phyloP scores from a whole-genome alignment of 2,329 filamentous ascomycete genomes.

The Colletotrichum gloeosporioides region DNA sequence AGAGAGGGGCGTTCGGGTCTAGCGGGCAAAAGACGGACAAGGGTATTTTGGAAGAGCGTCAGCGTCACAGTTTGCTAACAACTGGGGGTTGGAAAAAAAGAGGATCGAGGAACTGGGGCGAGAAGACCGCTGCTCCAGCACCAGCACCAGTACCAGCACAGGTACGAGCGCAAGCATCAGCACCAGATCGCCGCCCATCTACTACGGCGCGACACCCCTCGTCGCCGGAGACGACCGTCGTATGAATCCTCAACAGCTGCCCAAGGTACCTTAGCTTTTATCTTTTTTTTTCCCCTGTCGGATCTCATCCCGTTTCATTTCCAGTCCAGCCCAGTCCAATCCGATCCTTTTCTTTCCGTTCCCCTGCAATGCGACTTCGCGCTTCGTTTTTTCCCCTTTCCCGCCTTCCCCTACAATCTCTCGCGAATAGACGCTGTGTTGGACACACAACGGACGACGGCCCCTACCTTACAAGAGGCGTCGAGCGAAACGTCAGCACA shows the following conservation, averaged over 20 bases:
- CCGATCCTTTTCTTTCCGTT: not conserved
- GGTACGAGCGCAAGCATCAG: conserved; percentile 26
- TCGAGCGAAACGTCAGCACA: not conserved
- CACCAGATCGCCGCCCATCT: conserved; percentile 31
- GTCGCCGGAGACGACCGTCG: conserved; percentile 40
- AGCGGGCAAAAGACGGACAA: not conserved
- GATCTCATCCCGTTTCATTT: not conserved
- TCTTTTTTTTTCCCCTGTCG: not conserved
- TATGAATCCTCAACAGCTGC: conserved; percentile 50
- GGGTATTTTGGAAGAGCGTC: not conserved
- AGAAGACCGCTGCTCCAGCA: conserved; percentile 15
- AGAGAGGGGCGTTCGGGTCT: not conserved
- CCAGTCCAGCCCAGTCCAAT: not conserved
- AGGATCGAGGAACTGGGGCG: conserved; percentile 21
- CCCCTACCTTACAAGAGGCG: not conserved
- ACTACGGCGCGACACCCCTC: conserved; percentile 37
- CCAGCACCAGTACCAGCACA: conserved; percentile 20
- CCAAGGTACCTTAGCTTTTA: conserved; percentile 40
- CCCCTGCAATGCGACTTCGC: conserved; percentile 16
- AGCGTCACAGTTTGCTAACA: conserved; percentile 6
- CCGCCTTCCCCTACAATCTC: conserved; percentile 18
- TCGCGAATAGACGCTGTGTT: conserved; percentile 3
- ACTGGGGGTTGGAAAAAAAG: not conserved
- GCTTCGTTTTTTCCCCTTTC: conserved; percentile 21
- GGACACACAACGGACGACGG: not conserved